Conservation (phyloP, 129 eudicot species). For the Cynara cardunculus region DNA sequence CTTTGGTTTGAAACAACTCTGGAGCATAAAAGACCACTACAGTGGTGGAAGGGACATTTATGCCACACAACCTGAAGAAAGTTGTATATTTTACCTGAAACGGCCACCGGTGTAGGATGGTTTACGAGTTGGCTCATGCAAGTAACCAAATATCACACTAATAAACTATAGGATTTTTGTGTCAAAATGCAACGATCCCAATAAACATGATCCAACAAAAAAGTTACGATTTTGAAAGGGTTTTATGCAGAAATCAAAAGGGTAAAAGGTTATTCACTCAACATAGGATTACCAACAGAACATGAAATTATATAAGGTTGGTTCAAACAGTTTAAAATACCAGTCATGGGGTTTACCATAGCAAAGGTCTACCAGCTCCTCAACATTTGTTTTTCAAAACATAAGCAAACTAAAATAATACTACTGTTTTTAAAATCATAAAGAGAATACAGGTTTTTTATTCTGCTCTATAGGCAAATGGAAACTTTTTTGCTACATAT, state of each 20-base stretch:
- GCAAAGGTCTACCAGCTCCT: conserved; percentile 29
- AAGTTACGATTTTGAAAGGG: neutral
- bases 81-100: conserved; percentile 18
- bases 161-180: neutral
- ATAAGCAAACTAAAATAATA: conserved; percentile 27
- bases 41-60: neutral
- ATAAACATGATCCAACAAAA: neutral
- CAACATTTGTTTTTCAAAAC: conserved; percentile 31
- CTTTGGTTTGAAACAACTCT: neutral
- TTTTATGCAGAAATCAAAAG: neutral
- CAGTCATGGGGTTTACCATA: conserved; percentile 27
- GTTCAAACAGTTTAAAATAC: conserved; percentile 35
- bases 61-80: neutral
- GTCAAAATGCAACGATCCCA: neutral
- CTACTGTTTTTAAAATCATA: conserved; percentile 45
- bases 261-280: neutral
- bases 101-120: conserved; percentile 5
- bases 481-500: conserved; percentile 60
- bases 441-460: conserved; percentile 55
- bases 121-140: neutral
- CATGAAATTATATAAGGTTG: neutral
- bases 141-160: neutral
- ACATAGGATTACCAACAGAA: conserved; percentile 1
- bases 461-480: conserved; percentile 56
- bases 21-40: neutral